These are phyloP conservation scores for Dactylonectria estremocensis DNA, from an alignment of 2,329 filamentous ascomycete species.

Conservation along the genomic window DNA sequence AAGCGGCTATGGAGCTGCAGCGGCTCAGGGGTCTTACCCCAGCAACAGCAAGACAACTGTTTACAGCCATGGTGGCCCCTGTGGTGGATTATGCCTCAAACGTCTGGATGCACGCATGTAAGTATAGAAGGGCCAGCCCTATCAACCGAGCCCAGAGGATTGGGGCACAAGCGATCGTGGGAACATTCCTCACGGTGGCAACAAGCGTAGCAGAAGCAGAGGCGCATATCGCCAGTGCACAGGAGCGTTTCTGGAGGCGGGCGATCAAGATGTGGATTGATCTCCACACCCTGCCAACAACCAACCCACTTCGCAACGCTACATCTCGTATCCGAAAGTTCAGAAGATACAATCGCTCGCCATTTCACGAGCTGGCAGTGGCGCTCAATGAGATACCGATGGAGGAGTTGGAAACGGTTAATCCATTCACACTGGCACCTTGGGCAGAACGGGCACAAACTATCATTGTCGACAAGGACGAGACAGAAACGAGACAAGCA, in stretches of 20 bases:
- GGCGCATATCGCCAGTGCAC: slow-evolving; percentile 34
- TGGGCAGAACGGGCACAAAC: slow-evolving; percentile 24
- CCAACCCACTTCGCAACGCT: slow-evolving; percentile 23
- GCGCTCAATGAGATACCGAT: slow-evolving; percentile 23
- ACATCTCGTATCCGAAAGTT: slow-evolving; percentile 29
- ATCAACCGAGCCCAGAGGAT: slow-evolving; percentile 31
- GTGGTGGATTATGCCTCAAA: slow-evolving; percentile 48
- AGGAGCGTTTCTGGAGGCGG: slow-evolving; percentile 36
- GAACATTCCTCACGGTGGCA: slow-evolving; percentile 37
- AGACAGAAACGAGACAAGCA: slow-evolving; percentile 14
- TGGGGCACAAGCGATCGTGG: slow-evolving; percentile 36
- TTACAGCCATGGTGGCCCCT: slow-evolving; percentile 41
- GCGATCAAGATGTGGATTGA: slow-evolving; percentile 30
- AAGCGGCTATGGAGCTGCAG: slow-evolving; percentile 41
- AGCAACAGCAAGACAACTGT: slow-evolving; percentile 43
- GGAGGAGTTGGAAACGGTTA: slow-evolving; percentile 31
- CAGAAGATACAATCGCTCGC: slow-evolving; percentile 25
- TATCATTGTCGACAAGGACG: slow-evolving; percentile 15
- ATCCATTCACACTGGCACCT: slow-evolving; percentile 31
- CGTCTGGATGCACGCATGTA: slow-evolving; percentile 42
- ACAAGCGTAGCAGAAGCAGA: slow-evolving; percentile 40
- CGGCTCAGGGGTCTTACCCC: slow-evolving; percentile 39
- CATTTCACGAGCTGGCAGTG: slow-evolving; percentile 27
- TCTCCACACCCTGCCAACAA: slow-evolving; percentile 24
- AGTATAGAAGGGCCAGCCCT: slow-evolving; percentile 25